phyloP scores from a whole-genome alignment of 495 filamentous ascomycete species.

The Aspergillus carlsbadensis region DNA sequence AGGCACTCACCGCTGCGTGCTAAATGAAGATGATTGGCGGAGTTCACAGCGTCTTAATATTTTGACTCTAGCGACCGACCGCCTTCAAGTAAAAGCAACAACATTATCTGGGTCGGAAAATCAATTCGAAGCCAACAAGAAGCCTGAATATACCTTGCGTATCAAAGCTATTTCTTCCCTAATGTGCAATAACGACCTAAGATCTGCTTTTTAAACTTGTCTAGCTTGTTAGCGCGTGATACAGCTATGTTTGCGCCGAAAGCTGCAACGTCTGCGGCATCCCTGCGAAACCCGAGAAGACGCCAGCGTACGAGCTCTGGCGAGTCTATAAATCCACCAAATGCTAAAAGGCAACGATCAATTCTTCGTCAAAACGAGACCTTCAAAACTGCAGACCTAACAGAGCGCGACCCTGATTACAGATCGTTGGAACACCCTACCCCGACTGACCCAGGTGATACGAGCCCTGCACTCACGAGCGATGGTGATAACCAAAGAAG shows the following conservation, averaged over 20 bases:
- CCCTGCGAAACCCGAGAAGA: conserved; percentile 60
- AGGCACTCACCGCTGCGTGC: not conserved
- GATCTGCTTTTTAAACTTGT: not conserved
- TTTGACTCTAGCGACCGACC: conserved; percentile 2
- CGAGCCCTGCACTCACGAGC: conserved; percentile 10
- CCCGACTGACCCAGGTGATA: conserved; percentile 9
- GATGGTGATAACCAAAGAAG: conserved; percentile 30
- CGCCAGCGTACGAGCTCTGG: conserved; percentile 65
- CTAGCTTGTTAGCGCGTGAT: not conserved
- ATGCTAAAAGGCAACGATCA: conserved; percentile 70
- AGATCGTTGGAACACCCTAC: conserved; percentile 20
- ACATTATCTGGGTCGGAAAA: not conserved
- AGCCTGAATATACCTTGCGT: not conserved
- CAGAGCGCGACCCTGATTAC: conserved; percentile 20
- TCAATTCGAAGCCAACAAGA: not conserved
- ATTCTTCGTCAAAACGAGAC: conserved; percentile 54
- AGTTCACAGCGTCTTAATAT: too few relatives aligned
- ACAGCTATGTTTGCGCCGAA: conserved; percentile 62
- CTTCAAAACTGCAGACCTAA: conserved; percentile 28
- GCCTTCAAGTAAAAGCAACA: conserved; percentile 2
- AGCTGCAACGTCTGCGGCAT: conserved; percentile 42
- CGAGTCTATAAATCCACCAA: conserved; percentile 63
- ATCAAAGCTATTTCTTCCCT: not conserved
- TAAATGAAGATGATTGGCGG: too few relatives aligned
- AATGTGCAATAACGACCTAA: conserved; percentile 1